A percentile compares a stretch with the other conserved stretches of the same genome.
Conservation (phyloP, 2,329 filamentous ascomycete species). For the Ceratocystis destructans region DNA sequence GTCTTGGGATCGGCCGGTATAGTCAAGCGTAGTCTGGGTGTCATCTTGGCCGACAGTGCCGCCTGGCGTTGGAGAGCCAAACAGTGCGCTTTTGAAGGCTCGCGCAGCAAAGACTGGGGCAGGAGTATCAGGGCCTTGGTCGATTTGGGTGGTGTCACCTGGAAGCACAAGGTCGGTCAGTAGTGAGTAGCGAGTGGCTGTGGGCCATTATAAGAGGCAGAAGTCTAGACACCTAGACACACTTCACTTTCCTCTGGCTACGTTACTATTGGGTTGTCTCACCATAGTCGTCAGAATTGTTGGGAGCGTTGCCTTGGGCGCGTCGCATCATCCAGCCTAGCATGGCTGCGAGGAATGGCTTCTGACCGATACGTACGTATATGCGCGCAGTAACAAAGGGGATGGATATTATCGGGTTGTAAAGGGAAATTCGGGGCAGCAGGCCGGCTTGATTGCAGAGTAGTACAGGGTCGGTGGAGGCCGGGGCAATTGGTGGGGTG, state of each 20-base stretch:
- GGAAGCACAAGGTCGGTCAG: not conserved
- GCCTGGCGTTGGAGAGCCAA: conserved; percentile 40
- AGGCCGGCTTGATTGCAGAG: too few species aligned
- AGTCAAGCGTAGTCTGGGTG: conserved; percentile 22
- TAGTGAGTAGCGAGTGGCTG: not conserved
- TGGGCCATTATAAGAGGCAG: not conserved
- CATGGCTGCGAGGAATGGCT: conserved; percentile 28
- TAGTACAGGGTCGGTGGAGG: too few species aligned
- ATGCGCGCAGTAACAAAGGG: too few species aligned
- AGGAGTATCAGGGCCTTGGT: conserved; percentile 46
- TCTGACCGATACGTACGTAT: not conserved
- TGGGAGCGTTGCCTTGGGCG: conserved; percentile 30
- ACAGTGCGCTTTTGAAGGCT: conserved; percentile 49
- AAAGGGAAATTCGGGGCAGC: too few species aligned
- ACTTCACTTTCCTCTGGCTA: not conserved
- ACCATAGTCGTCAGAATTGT: conserved; percentile 20
- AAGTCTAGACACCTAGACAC: too few species aligned
- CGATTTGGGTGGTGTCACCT: conserved; percentile 34
- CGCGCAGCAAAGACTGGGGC: conserved; percentile 53
- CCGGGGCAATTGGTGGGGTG: too few species aligned
- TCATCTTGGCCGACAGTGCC: conserved; percentile 25
- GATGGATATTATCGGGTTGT: too few species aligned
- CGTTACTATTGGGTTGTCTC: not conserved
- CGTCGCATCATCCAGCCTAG: conserved; percentile 47
- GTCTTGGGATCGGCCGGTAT: conserved; percentile 22